Conservation (phyloP, 2,329 filamentous ascomycete genomes). For the Neofusicoccum laricinum region DNA sequence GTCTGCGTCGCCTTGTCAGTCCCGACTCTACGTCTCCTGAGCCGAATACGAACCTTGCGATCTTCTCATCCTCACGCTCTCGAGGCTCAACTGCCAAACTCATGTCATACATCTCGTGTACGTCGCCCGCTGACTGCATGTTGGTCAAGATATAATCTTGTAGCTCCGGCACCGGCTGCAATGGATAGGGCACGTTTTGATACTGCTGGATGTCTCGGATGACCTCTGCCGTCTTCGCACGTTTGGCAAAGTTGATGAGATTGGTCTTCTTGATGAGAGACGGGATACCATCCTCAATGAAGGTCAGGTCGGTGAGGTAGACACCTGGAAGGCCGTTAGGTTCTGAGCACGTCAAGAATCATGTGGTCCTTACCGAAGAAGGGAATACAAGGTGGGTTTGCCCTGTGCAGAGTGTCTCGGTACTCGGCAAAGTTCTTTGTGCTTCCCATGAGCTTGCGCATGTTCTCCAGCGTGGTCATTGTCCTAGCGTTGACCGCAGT, state of each 20-base stretch:
- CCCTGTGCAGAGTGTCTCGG: conserved; percentile 84
- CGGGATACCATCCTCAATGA: conserved; percentile 97
- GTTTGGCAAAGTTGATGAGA: conserved; percentile 97
- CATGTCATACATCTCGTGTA: conserved; percentile 99
- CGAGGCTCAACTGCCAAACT: conserved; percentile 89
- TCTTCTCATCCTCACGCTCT: conserved; percentile 98
- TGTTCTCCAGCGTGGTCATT: conserved; percentile 74
- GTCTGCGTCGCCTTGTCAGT: conserved; percentile 35
- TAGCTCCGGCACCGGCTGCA: conserved; percentile 85
- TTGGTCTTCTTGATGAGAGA: conserved; percentile 95
- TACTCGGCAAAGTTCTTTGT: conserved; percentile 99
- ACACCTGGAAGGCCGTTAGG: conserved; percentile 61
- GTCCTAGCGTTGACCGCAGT: conserved; percentile 86
- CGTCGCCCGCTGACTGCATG: conserved; percentile 91
- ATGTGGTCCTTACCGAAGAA: conserved; percentile 71
- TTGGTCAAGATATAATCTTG: conserved; percentile 97
- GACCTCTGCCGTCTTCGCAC: conserved; percentile 95
- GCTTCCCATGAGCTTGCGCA: conserved; percentile 93
- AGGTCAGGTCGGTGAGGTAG: conserved; percentile 94
- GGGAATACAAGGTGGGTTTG: conserved; percentile 94
- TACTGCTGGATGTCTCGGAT: conserved; percentile 99
- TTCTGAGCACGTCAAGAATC: too few species aligned
- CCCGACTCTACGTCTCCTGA: conserved; percentile 10
- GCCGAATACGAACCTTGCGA: conserved; percentile 69
- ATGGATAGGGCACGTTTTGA: conserved; percentile 92